Percentiles rank a stretch among this genome's conserved stretches.
Evolutionary conservation across 768 basidiomycete genomes (phyloP).

Genomic region (Tricholoma sp.): DNA sequence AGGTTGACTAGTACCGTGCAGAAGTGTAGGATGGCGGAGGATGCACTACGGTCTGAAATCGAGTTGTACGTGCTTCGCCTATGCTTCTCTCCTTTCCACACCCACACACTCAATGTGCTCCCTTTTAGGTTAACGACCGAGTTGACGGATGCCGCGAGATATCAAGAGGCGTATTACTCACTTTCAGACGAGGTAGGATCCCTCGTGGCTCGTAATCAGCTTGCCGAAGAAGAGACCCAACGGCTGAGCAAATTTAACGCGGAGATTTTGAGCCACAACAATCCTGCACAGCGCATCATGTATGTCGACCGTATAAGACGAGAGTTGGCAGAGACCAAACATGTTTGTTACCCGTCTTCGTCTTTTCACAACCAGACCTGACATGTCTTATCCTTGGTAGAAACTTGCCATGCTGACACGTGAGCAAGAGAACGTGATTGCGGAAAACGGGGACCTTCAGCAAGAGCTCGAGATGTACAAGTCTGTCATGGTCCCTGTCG

Average conservation of each 20-base stretch:
- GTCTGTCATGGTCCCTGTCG: slow-evolving; percentile 45
- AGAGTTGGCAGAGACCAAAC: slow-evolving; percentile 77
- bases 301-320: slow-evolving; percentile 81
- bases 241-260: slow-evolving; percentile 79
- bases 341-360: slow-evolving; percentile 45
- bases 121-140: slow-evolving; percentile 38
- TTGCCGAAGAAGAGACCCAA: slow-evolving; percentile 77
- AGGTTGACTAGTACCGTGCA: slow-evolving; percentile 46
- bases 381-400: slow-evolving; percentile 22
- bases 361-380: neutral
- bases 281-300: slow-evolving; percentile 79
- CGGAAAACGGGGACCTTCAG: slow-evolving; percentile 41
- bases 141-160: slow-evolving; percentile 54
- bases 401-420: slow-evolving; percentile 41
- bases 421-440: slow-evolving; percentile 43
- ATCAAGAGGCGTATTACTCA: slow-evolving; percentile 65
- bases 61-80: slow-evolving; percentile 46
- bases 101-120: neutral
- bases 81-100: neutral
- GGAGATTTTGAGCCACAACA: slow-evolving; percentile 78
- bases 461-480: slow-evolving; percentile 58
- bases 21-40: slow-evolving; percentile 60
- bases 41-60: slow-evolving; percentile 61
- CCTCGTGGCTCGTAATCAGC: slow-evolving; percentile 62
- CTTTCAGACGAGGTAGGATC: slow-evolving; percentile 59